Conservation (phyloP, 306 rosid genomes). For the Acacia crassicarpa region DNA sequence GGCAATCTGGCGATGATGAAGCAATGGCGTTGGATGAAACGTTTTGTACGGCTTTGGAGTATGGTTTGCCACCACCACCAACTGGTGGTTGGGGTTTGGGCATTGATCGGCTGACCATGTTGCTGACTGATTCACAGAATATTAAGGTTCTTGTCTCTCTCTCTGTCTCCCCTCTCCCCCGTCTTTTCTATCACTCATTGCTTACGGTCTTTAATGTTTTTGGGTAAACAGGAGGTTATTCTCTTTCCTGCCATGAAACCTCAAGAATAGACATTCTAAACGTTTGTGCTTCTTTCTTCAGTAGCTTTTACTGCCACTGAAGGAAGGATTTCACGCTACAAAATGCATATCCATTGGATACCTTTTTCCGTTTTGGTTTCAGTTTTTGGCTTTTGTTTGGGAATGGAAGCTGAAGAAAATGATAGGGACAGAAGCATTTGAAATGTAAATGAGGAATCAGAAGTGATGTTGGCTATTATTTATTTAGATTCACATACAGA, state of each 20-base stretch:
- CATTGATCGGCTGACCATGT: constrained; percentile 81
- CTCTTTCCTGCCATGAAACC: constrained; percentile 97
- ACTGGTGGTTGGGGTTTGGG: constrained; percentile 99
- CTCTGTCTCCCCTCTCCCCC: not conserved
- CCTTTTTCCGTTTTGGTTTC: not conserved
- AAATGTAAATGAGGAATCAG: not conserved
- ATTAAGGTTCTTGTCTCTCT: constrained; percentile 57
- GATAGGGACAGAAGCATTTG: not conserved
- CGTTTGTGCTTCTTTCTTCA: constrained; percentile 17
- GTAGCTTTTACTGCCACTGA: not conserved
- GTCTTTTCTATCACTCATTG: not conserved
- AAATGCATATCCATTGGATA: not conserved
- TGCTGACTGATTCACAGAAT: constrained; percentile 83
- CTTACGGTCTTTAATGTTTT: constrained; percentile 10
- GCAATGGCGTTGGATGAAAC: constrained; percentile 94
- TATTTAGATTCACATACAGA: not conserved
- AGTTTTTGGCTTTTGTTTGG: not conserved
- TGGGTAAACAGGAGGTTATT: constrained; percentile 74
- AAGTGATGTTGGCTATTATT: not conserved
- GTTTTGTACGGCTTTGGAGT: constrained; percentile 85
- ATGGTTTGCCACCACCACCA: constrained; percentile 97
- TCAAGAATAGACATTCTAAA: constrained; percentile 59
- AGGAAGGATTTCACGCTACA: not conserved
- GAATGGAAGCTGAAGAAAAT: not conserved
- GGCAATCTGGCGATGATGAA: constrained; percentile 94